These are phyloP conservation scores for Lachnellula subtilissima DNA, from an alignment of 2,329 filamentous ascomycete genomes.

Conservation along the genomic window DNA sequence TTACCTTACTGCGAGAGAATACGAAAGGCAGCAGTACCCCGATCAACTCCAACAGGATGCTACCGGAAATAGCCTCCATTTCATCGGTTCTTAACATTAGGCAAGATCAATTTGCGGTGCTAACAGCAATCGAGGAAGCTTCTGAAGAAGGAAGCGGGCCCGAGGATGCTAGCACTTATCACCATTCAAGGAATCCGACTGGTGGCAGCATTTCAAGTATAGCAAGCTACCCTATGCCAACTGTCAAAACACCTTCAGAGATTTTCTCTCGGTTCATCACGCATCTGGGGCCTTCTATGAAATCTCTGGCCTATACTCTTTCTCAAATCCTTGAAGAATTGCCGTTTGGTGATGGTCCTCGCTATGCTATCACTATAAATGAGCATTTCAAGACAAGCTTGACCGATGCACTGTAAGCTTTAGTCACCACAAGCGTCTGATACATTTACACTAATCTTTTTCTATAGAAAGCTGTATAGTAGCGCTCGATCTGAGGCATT, in stretches of 20 bases:
- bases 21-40: slow-evolving; percentile 17
- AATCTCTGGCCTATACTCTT: slow-evolving; percentile 87
- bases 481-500: slow-evolving; percentile 71
- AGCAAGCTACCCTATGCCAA: slow-evolving; percentile 28
- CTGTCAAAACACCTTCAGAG: slow-evolving; percentile 63
- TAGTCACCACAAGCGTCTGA: background rate
- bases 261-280: slow-evolving; percentile 90
- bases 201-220: slow-evolving; percentile 11
- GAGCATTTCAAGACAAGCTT: slow-evolving; percentile 77
- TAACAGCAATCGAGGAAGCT: slow-evolving; percentile 60
- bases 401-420: slow-evolving; percentile 61
- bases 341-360: slow-evolving; percentile 67
- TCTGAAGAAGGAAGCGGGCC: slow-evolving; percentile 52
- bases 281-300: slow-evolving; percentile 88
- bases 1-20: slow-evolving; percentile 71
- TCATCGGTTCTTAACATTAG: slow-evolving; percentile 37
- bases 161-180: slow-evolving; percentile 32
- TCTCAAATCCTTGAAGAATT: slow-evolving; percentile 84
- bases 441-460: slow-evolving; percentile 2
- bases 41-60: slow-evolving; percentile 7
- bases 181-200: background rate
- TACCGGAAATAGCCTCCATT: slow-evolving; percentile 8
- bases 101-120: slow-evolving; percentile 40
- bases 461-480: slow-evolving; percentile 60
- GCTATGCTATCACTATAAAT: slow-evolving; percentile 68